phyloP scores from a whole-genome alignment of 495 filamentous ascomycete genomes.

The Bryoglossum gracile region DNA sequence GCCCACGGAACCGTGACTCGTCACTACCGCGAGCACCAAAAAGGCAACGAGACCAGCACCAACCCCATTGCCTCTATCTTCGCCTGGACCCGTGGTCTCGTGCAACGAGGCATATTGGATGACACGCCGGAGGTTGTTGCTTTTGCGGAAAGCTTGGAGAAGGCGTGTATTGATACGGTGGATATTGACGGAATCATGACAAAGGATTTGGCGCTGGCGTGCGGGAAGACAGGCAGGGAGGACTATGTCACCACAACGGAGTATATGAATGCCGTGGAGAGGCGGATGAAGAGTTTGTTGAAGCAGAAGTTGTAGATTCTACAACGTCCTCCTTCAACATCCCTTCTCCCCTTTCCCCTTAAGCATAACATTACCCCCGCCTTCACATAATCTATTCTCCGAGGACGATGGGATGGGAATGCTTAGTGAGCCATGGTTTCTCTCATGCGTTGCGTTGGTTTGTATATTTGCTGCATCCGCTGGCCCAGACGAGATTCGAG shows the following conservation, averaged over 20 bases:
- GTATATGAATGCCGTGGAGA: slow-evolving; percentile 86
- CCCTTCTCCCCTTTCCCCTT: too few species aligned
- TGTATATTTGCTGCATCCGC: too few species aligned
- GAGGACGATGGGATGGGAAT: too few species aligned
- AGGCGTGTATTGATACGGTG: slow-evolving; percentile 91
- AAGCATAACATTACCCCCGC: too few species aligned
- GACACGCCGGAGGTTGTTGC: slow-evolving; percentile 77
- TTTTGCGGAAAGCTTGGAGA: slow-evolving; percentile 86
- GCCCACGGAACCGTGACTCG: slow-evolving; percentile 97
- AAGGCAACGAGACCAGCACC: slow-evolving; percentile 91
- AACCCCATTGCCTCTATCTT: slow-evolving; percentile 99
- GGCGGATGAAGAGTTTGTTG: slow-evolving; percentile 58
- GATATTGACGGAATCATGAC: slow-evolving; percentile 95
- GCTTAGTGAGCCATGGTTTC: too few species aligned
- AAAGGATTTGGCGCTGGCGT: slow-evolving; percentile 90
- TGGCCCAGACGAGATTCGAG: too few species aligned
- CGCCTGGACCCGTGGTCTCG: slow-evolving; percentile 94
- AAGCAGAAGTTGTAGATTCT: slow-evolving; percentile 41
- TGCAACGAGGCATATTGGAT: slow-evolving; percentile 87
- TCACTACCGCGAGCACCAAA: slow-evolving; percentile 98
- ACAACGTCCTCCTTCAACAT: background rate
- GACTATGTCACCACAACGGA: slow-evolving; percentile 84
- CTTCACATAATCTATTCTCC: too few species aligned
- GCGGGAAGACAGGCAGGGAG: slow-evolving; percentile 72
- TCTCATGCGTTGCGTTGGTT: too few species aligned